Conservation (phyloP, 1,284 basidiomycete genomes). For the Ganoderma sp. region DNA sequence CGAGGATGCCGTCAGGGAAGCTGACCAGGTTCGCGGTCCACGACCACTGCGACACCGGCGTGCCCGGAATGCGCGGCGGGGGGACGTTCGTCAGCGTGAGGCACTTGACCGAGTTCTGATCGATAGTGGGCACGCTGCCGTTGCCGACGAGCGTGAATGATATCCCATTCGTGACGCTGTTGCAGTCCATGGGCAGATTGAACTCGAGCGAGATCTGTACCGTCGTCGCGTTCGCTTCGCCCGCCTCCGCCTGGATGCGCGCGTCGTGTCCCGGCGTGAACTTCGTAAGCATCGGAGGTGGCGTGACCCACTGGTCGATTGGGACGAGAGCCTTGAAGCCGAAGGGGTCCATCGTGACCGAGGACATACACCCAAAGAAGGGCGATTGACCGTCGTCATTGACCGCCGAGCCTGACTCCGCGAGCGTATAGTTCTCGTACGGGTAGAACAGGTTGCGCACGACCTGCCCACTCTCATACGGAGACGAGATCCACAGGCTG, state of each 20-base stretch:
- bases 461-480: conserved; percentile 62
- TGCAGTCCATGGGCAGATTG: conserved; percentile 77
- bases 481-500: conserved; percentile 76
- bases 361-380: conserved; percentile 74
- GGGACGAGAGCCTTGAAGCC: conserved; percentile 87
- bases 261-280: conserved; percentile 88
- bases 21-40: conserved; percentile 77
- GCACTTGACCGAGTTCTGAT: conserved; percentile 53
- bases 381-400: conserved; percentile 61
- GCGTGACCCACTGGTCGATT: conserved; percentile 64
- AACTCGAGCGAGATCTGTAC: conserved; percentile 80
- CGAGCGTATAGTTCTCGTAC: conserved; percentile 77
- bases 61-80: conserved; percentile 56
- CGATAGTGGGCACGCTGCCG: conserved; percentile 59
- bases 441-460: conserved; percentile 84
- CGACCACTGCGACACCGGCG: conserved; percentile 64
- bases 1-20: conserved; percentile 81
- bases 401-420: conserved; percentile 67
- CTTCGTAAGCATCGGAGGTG: conserved; percentile 74
- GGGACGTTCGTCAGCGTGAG: conserved; percentile 51
- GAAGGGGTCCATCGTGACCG: conserved; percentile 72
- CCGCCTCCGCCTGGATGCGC: conserved; percentile 59
- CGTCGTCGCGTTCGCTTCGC: conserved; percentile 60
- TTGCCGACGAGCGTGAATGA: conserved; percentile 71
- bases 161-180: conserved; percentile 64